Percentiles rank a stretch among this genome's conserved stretches.
phyloP scores from a whole-genome alignment of 805 yeast species.

The Grigorovia yakushimaensis region DNA sequence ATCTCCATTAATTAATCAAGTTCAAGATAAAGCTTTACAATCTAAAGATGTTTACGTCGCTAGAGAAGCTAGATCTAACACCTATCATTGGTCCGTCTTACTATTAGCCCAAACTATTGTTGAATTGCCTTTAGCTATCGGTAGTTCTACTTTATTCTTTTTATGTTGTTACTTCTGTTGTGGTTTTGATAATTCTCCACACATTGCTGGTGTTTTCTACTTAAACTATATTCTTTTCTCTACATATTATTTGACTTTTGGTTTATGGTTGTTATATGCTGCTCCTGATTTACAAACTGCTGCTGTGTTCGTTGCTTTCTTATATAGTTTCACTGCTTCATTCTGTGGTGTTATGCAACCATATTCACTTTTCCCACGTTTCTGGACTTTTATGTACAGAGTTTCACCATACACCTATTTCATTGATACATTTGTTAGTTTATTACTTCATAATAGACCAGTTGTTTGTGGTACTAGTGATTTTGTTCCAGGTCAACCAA shows the following conservation, averaged over 20 bases:
- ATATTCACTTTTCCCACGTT: slow-evolving; percentile 48
- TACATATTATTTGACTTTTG: slow-evolving; percentile 37
- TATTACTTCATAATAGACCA: slow-evolving; percentile 38
- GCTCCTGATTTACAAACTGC: slow-evolving; percentile 68
- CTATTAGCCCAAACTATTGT: slow-evolving; percentile 42
- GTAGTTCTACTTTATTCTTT: slow-evolving; percentile 42
- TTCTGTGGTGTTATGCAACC: slow-evolving; percentile 33
- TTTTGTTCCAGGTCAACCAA: slow-evolving; percentile 41
- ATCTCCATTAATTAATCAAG: slow-evolving; percentile 53
- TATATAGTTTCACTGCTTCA: slow-evolving; percentile 27
- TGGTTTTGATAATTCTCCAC: slow-evolving; percentile 32
- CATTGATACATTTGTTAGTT: slow-evolving; percentile 41
- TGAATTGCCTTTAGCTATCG: slow-evolving; percentile 52
- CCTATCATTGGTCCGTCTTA: slow-evolving; percentile 62
- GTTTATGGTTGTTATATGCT: slow-evolving; percentile 41
- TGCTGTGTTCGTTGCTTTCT: slow-evolving; percentile 44
- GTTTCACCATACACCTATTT: slow-evolving; percentile 55
- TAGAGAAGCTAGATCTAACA: slow-evolving; percentile 62
- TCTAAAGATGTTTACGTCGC: slow-evolving; percentile 60
- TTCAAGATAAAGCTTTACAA: slow-evolving; percentile 48
- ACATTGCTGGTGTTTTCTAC: slow-evolving; percentile 42
- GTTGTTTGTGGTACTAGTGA: slow-evolving; percentile 44
- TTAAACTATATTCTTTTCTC: slow-evolving; percentile 36
- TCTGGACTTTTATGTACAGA: slow-evolving; percentile 68
- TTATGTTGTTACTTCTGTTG: slow-evolving; percentile 45